Conservation (phyloP, 1,139 yeast genomes). For the Geotrichum macrosporum region DNA sequence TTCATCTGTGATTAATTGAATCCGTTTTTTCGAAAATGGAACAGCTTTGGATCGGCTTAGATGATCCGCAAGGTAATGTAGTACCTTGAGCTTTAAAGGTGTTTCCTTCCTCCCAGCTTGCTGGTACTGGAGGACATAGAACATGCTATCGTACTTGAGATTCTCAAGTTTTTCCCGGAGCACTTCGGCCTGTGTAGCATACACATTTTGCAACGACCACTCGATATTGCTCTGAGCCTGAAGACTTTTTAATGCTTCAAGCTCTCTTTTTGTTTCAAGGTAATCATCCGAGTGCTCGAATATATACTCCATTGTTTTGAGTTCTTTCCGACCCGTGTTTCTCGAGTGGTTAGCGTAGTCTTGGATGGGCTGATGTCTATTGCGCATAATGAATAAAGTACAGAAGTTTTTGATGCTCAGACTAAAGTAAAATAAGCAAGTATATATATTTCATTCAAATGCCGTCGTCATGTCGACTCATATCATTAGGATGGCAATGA, state of each 20-base stretch:
- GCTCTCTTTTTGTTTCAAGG: not conserved
- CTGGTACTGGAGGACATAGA: not conserved
- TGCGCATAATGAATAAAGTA: no score
- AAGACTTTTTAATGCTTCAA: no score
- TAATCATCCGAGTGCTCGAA: not conserved
- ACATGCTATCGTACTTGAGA: not conserved
- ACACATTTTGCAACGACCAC: not conserved
- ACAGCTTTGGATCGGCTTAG: not conserved
- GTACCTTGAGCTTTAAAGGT: not conserved
- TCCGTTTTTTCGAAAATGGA: not conserved
- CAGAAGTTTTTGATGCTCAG: no score
- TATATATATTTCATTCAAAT: no score
- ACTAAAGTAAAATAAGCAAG: no score
- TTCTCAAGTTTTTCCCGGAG: no score
- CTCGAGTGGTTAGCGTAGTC: not conserved
- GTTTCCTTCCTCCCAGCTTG: not conserved
- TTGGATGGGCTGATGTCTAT: no score
- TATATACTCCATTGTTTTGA: not conserved
- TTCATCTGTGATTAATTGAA: not conserved
- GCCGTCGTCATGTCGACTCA: no score
- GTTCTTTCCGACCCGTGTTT: not conserved
- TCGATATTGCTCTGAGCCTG: not conserved
- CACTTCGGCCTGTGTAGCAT: not conserved
- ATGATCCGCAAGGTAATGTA: not conserved
- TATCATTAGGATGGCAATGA: no score